Percentiles rank a stretch among this genome's conserved stretches.
These are phyloP conservation scores for Thuidium tamariscinum DNA, from an alignment of 225 moss, liverwort and hornwort genomes.

Conservation along the genomic window DNA sequence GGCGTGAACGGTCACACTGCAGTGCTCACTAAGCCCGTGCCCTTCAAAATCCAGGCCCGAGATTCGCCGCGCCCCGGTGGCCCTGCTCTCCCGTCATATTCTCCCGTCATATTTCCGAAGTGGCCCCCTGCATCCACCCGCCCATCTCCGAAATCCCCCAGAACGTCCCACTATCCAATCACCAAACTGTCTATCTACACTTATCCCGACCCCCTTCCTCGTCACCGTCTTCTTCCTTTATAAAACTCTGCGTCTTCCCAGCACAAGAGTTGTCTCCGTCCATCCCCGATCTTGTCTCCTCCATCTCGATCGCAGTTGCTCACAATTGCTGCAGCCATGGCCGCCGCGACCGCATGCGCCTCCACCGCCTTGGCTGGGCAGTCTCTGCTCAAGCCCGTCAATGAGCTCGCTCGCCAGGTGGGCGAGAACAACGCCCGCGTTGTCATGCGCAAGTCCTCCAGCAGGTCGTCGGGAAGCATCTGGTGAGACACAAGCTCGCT, in stretches of 20 bases:
- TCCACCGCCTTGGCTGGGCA: conserved; percentile 17
- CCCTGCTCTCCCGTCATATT: not conserved
- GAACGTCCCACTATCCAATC: not conserved
- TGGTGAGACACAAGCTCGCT: not conserved
- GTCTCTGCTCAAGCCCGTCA: conserved; percentile 2
- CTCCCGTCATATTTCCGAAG: not conserved
- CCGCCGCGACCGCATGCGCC: conserved; percentile 11
- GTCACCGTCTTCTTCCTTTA: not conserved
- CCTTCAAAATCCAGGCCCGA: not conserved
- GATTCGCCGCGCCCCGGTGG: not conserved
- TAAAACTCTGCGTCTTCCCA: not conserved
- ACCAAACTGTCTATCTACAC: not conserved
- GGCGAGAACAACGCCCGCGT: conserved; percentile 1
- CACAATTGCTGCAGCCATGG: not conserved
- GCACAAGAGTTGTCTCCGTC: too few species aligned
- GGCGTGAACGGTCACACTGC: not conserved
- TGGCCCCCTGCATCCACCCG: not conserved
- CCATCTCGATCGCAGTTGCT: not conserved
- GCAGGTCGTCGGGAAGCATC: conserved; percentile 1
- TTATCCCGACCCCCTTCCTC: not conserved
- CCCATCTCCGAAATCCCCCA: not conserved
- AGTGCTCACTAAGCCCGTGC: not conserved
- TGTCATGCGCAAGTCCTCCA: not conserved
- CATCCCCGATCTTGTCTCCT: not conserved
- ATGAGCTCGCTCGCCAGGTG: conserved; percentile 18